Percentiles rank a stretch among this genome's conserved stretches.
These are phyloP conservation scores for Yamadazyma conglobata DNA, from an alignment of 1,139 yeast genomes.

Conservation along the genomic window DNA sequence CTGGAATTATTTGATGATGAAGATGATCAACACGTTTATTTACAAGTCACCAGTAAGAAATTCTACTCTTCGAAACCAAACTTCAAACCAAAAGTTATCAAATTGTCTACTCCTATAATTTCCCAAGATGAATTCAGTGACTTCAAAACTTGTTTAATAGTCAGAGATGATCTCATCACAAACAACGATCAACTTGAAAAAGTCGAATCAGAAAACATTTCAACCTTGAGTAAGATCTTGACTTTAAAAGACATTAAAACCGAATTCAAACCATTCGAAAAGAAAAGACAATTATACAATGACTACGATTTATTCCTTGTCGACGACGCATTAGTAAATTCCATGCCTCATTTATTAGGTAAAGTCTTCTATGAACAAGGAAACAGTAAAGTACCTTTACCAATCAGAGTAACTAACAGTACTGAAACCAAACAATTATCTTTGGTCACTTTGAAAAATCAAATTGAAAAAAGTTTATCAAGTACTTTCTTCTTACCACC, in stretches of 20 bases:
- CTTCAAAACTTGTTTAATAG: slow-evolving; percentile 65
- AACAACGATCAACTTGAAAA: slow-evolving; percentile 56
- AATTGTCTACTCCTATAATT: slow-evolving; percentile 49
- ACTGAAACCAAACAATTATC: slow-evolving; percentile 43
- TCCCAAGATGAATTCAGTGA: slow-evolving; percentile 31
- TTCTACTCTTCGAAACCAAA: slow-evolving; percentile 59
- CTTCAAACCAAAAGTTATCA: slow-evolving; percentile 69
- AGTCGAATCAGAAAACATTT: slow-evolving; percentile 53
- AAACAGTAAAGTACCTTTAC: slow-evolving; percentile 64
- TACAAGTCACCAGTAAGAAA: slow-evolving; percentile 64
- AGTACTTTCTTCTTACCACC: slow-evolving; percentile 69
- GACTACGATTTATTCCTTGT: slow-evolving; percentile 73
- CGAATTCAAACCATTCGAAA: slow-evolving; percentile 65
- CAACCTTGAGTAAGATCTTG: slow-evolving; percentile 46
- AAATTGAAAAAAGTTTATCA: slow-evolving; percentile 54
- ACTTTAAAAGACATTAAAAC: slow-evolving; percentile 60
- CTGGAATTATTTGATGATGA: slow-evolving; percentile 44
- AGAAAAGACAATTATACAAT: slow-evolving; percentile 59
- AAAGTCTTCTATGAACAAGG: slow-evolving; percentile 63
- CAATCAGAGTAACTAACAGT: slow-evolving; percentile 51
- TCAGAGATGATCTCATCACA: slow-evolving; percentile 63
- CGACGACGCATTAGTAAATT: slow-evolving; percentile 76
- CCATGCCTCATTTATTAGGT: slow-evolving; percentile 81
- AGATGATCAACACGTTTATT: slow-evolving; percentile 48
- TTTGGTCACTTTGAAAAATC: slow-evolving; percentile 53